Evolutionary conservation across 805 yeast genomes (phyloP), one percentile per base, ranked within the genome.

Genomic region (Metschnikowia colocasiae): DNA sequence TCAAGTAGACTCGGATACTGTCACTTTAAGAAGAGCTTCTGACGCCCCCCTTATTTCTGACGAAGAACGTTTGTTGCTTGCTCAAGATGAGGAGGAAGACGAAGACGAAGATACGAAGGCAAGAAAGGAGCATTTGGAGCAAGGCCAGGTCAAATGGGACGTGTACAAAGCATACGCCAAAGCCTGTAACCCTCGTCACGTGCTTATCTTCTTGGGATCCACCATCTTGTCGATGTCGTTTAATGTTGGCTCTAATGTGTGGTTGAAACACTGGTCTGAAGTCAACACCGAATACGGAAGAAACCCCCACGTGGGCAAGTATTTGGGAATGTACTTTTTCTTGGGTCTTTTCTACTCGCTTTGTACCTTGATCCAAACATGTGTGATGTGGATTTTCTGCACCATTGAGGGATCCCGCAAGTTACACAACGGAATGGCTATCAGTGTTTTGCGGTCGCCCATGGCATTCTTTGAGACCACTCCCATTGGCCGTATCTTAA

Each of bases 181-280:
- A 51, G 96, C 98, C 0, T 91, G 97, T 71, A 88, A 88, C 52
- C 78, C 85, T 7, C 67, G 60, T 42, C 80, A 79, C 51, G 95
- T 90, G 15, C 22, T 73, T 0, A 56, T 85, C 2, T 84, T 83
- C 61, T 55, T 89, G 43, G 44, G 61, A 0, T 74, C 81, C 53
- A 74, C 86, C 51, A 59, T 85, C n/a, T 40, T 76, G 4, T 75
- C 87, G 0, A 85, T 80, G 77, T 61, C 75, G 9, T 59, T 82
- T 42, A 76, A 82, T 48, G 92, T 88, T 43, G 69, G 70, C 38
- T 82, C 90, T 31, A 90, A 84, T 62, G 79, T 92, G 45, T 94
- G 99, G 99, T 79, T 94, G 59, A 94, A 94, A 65, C 88, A 88
- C 65, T 94, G 99, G 99, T 87, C 98, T 10, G 99, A 94, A 63